Evolutionary conservation across 1,284 basidiomycete species (phyloP).

Genomic region (Ceratobasidium sp.): DNA sequence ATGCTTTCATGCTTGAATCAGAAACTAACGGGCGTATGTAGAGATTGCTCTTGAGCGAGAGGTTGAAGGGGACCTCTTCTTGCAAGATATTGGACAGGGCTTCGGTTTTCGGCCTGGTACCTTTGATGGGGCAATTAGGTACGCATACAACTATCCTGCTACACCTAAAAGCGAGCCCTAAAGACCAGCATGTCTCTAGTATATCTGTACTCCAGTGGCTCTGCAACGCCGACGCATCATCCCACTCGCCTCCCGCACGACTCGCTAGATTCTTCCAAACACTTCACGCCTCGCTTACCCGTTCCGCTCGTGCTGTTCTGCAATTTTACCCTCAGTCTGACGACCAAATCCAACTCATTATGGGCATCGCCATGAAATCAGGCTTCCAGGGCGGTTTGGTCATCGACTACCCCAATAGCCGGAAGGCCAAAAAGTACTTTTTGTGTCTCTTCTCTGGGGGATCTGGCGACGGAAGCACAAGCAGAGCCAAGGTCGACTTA

Average conservation of each 20-base stretch:
- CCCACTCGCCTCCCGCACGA: slow-evolving; percentile 92
- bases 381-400: slow-evolving; percentile 98
- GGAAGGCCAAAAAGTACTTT: slow-evolving; percentile 93
- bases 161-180: not conserved
- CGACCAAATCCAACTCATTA: slow-evolving; percentile 96
- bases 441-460: slow-evolving; percentile 54
- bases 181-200: slow-evolving; percentile 58
- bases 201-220: slow-evolving; percentile 99
- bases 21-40: slow-evolving; percentile 52
- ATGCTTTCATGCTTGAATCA: not conserved
- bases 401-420: slow-evolving; percentile 96
- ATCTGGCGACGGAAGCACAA: slow-evolving; percentile 48
- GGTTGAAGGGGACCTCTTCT: slow-evolving; percentile 91
- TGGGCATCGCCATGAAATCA: slow-evolving; percentile 89
- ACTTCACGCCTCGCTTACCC: slow-evolving; percentile 89
- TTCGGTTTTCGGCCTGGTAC: slow-evolving; percentile 95
- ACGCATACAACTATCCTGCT: slow-evolving; percentile 45
- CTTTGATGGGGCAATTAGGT: slow-evolving; percentile 99
- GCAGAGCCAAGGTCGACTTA: slow-evolving; percentile 61
- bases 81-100: slow-evolving; percentile 93
- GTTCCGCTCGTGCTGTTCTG: slow-evolving; percentile 92
- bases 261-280: slow-evolving; percentile 96
- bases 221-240: slow-evolving; percentile 93
- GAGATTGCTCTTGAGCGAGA: slow-evolving; percentile 95
- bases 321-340: slow-evolving; percentile 97